A percentile compares a stretch with the other conserved stretches of the same genome.
phyloP scores from a whole-genome alignment of 495 filamentous ascomycete species.

The Podospora sp. region DNA sequence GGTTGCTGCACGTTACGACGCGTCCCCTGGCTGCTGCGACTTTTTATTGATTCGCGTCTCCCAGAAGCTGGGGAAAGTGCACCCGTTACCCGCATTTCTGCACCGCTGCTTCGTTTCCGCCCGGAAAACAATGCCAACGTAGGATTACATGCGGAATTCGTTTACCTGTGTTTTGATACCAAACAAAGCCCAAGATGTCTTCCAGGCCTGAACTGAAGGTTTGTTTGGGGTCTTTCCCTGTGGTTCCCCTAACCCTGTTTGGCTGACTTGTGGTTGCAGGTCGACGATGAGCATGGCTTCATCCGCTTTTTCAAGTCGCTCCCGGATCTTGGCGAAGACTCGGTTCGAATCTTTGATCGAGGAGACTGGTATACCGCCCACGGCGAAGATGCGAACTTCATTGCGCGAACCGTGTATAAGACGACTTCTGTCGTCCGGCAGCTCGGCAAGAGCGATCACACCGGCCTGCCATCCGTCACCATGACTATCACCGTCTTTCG shows the following conservation, averaged over 20 bases:
- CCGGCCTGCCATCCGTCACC: constrained; percentile 87
- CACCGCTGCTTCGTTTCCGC: neutral
- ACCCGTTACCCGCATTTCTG: neutral
- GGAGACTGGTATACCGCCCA: constrained; percentile 96
- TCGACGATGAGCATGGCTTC: constrained; percentile 95
- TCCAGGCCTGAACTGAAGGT: constrained; percentile 92
- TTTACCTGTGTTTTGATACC: neutral
- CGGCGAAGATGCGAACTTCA: constrained; percentile 88
- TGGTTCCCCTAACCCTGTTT: neutral
- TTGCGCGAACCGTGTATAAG: constrained; percentile 93
- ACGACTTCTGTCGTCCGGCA: constrained; percentile 93
- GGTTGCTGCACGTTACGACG: constrained; percentile 17
- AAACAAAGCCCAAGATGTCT: constrained; percentile 61
- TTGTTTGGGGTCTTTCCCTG: constrained; percentile 17
- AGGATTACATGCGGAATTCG: neutral
- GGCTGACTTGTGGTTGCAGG: constrained; percentile 50
- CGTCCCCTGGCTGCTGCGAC: constrained; percentile 23
- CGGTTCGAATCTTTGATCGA: constrained; percentile 88
- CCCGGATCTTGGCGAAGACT: constrained; percentile 66
- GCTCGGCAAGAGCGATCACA: constrained; percentile 78
- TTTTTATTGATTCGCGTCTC: constrained; percentile 35
- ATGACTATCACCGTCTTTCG: constrained; percentile 92
- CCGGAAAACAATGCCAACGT: neutral
- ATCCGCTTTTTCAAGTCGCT: constrained; percentile 91
- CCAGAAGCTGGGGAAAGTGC: constrained; percentile 8